A percentile compares a stretch with the other conserved stretches of the same genome.
These are phyloP conservation scores for Beta corolliflora DNA, from an alignment of 179 eudicot species.

Conservation along the genomic window DNA sequence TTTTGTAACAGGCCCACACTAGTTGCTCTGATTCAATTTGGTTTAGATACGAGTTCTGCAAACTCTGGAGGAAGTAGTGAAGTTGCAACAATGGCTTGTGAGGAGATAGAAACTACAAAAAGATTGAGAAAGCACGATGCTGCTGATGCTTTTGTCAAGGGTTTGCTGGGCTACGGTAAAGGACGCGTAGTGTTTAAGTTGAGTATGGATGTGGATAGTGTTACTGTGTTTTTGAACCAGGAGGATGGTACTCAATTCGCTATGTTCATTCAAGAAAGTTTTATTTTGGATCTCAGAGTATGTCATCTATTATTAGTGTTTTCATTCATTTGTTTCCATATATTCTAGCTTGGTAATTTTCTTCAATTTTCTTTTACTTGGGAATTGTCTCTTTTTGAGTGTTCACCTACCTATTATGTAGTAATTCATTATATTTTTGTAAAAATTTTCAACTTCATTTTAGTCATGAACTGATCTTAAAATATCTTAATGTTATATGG, in stretches of 20 bases:
- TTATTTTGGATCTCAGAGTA: slow-evolving; percentile 87
- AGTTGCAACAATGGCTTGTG: slow-evolving; percentile 29
- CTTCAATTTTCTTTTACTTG: not conserved
- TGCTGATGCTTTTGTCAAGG: slow-evolving; percentile 65
- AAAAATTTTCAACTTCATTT: not conserved
- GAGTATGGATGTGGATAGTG: slow-evolving; percentile 89
- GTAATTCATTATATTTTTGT: not conserved
- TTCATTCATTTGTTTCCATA: not conserved
- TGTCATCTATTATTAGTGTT: not conserved
- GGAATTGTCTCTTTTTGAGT: not conserved
- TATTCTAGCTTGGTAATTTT: not conserved
- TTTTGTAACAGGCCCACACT: slow-evolving; percentile 94
- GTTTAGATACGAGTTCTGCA: slow-evolving; percentile 67
- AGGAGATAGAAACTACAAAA: slow-evolving; percentile 36
- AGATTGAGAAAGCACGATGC: slow-evolving; percentile 52
- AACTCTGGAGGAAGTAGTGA: slow-evolving; percentile 36
- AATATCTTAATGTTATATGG: not conserved
- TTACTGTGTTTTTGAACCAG: slow-evolving; percentile 73
- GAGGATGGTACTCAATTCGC: slow-evolving; percentile 97
- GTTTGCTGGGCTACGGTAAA: slow-evolving; percentile 88
- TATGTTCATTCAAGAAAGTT: slow-evolving; percentile 93
- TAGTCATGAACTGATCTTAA: not conserved
- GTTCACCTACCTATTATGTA: not conserved
- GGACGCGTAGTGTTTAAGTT: slow-evolving; percentile 76
- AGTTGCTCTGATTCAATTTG: slow-evolving; percentile 87